Conservation (phyloP, 1,284 basidiomycete genomes). For the Ceratobasidium sp. region DNA sequence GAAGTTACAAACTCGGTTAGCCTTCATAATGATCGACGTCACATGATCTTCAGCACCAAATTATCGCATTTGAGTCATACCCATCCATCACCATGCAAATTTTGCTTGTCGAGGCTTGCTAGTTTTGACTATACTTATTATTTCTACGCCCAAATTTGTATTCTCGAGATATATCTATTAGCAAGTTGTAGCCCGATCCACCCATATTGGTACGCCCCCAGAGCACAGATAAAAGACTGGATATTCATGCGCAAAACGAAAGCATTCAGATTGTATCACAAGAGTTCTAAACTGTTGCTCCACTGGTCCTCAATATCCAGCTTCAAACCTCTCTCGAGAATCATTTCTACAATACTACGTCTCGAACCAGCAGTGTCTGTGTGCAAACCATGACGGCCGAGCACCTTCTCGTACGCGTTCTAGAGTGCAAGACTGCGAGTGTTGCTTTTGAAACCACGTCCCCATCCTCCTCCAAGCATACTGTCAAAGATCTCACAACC, state of each 20-base stretch:
- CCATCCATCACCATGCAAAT: background rate
- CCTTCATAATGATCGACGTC: background rate
- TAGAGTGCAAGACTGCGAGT: slow-evolving; percentile 5
- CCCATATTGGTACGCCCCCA: background rate
- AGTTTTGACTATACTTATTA: too few relatives aligned
- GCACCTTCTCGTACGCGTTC: background rate
- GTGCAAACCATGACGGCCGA: slow-evolving; percentile 2
- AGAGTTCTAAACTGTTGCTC: slow-evolving; percentile 6
- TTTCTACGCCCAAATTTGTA: background rate
- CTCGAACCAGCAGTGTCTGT: slow-evolving; percentile 4
- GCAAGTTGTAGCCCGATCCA: background rate
- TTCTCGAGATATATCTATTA: background rate
- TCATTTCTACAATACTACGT: too few relatives aligned
- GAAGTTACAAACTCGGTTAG: too few relatives aligned
- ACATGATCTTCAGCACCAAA: background rate
- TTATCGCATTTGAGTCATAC: background rate
- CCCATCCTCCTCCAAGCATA: background rate
- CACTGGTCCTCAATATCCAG: too few relatives aligned
- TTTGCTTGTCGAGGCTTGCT: background rate
- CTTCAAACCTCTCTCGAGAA: too few relatives aligned
- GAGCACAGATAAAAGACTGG: background rate
- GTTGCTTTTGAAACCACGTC: background rate
- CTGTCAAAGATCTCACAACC: background rate
- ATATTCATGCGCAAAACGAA: background rate
- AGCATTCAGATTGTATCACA: background rate